Evolutionary conservation across 306 rosid species (phyloP), one percentile per base, ranked within the genome.

Genomic region (Rosa rugosa): DNA sequence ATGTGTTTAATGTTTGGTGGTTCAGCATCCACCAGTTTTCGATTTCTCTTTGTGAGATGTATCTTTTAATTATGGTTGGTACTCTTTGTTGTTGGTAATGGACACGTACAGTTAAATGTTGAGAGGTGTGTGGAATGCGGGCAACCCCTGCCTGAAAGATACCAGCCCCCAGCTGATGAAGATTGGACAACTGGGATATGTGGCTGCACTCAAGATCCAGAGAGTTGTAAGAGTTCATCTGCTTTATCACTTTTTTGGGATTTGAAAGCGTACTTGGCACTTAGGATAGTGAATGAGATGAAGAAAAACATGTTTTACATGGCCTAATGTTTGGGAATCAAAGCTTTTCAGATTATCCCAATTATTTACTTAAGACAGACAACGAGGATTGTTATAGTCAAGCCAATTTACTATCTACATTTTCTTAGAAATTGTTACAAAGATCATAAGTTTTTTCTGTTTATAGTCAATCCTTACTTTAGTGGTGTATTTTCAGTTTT

Each of bases 141-240:
- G 40, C 96, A 91, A 69, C 82, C 86, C 18, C 79, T 91, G 11
- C 93, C 96, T 6, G 96, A 91, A 82, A 91, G 91, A 84, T 91
- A 89, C 79, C 78, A 89, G 57, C 93, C 93, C 60, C 93, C 96
- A 51, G 83, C 91, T 49, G 96, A 89, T 79, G 93, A 91, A 75
- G 84, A 89, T 69, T 91, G 96, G 96, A 84, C 84, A 51, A 91
- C 93, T 38, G 96, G 91, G 49, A 91, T 91, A 84, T 91, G 18
- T 87, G 96, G 93, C 63, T 91, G 96, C 49, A 34, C 83, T 72
- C 84, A 86, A 81, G 89, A 91, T 77, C 64, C 82, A 65, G 91
- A 86, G 38, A 91, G 74, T 72, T 91, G 96, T 91, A 87, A 85
- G 91, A 49, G 23, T 81, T 34, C 53, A 47, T 74, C 49, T 76